Evolutionary conservation across 768 basidiomycete genomes (phyloP), one percentile per base, ranked within the genome.

Genomic region (Podaxis rugospora): DNA sequence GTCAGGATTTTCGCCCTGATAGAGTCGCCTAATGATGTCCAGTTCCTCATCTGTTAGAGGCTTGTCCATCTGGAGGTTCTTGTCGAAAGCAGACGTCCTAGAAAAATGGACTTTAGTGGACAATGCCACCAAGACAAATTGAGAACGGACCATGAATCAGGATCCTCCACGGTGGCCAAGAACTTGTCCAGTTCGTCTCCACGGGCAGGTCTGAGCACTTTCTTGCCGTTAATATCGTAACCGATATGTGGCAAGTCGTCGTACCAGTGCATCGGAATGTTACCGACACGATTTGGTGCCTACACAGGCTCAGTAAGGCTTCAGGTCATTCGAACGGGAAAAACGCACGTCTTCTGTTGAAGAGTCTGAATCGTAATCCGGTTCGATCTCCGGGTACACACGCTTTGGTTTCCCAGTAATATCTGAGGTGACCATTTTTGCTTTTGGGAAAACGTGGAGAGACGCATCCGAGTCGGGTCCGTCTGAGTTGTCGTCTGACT

Each of bases 211-310:
- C 94, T 89, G 64, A 98, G 82, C 51, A 99, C 88, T 71, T 89
- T 89, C 76, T 93, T 96, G 57, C 97, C 97, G 71, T 95, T 85
- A 67, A 98, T 87, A 73, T 94, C 86, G 75, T 99, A 99, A 50
- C 97, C 97, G 70, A 99, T 84, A 74, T 99, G 97, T n/a, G 97
- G 97, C 66, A 99, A 79, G 78, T 98, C 95, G 71, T 98, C 97
- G 73, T 99, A 99, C 95, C 96, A 99, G 69, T 99, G 95, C 83
- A 90, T 89, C 50, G 97, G 97, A 63, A 99, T 79, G 74, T 96
- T 83, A 56, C 97, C 97, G 66, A 97, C 86, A 62, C 95, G 92
- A 71, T 97, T 98, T n/a, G 91, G 92, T 57, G 87, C 84, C 95
- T 98, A 66, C 57, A 59, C 37, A 56, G 49, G n/a, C 39, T 53